Conservation (phyloP, 768 basidiomycete species). For the Sutorius australiensis region DNA sequence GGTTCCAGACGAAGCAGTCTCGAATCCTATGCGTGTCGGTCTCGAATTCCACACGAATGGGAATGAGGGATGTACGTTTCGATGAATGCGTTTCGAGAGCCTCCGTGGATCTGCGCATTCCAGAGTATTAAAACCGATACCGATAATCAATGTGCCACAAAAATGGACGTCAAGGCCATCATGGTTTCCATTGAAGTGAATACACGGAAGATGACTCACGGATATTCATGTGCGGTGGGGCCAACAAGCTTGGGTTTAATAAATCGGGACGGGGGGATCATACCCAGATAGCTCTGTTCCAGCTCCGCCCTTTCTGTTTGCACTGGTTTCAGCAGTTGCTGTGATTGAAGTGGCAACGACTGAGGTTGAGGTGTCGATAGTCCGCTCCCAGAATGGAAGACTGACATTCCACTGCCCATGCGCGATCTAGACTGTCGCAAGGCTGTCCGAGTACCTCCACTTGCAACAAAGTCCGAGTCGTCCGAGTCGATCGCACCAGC, state of each 20-base stretch:
- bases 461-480: constrained; percentile 77
- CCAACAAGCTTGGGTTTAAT: constrained; percentile 57
- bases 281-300: constrained; percentile 88
- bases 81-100: constrained; percentile 60
- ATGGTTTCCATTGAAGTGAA: constrained; percentile 5
- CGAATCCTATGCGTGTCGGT: constrained; percentile 88
- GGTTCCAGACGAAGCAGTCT: constrained; percentile 95
- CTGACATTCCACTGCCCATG: constrained; percentile 46
- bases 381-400: constrained; percentile 53
- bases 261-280: constrained; percentile 75
- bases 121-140: constrained; percentile 17
- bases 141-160: constrained; percentile 13
- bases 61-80: constrained; percentile 59
- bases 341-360: constrained; percentile 14
- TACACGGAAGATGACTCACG: constrained; percentile 50
- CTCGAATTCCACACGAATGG: constrained; percentile 94
- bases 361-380: constrained; percentile 33
- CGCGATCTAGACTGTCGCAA: constrained; percentile 45
- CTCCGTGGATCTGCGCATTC: constrained; percentile 53
- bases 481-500: constrained; percentile 81
- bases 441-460: constrained; percentile 57
- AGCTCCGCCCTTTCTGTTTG: constrained; percentile 53
- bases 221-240: constrained; percentile 66
- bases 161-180: constrained; percentile 13
- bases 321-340: constrained; percentile 16